Percentiles rank a stretch among this genome's conserved stretches.
Conservation (phyloP, 2,329 filamentous ascomycete species). For the Stemphylium beticola region DNA sequence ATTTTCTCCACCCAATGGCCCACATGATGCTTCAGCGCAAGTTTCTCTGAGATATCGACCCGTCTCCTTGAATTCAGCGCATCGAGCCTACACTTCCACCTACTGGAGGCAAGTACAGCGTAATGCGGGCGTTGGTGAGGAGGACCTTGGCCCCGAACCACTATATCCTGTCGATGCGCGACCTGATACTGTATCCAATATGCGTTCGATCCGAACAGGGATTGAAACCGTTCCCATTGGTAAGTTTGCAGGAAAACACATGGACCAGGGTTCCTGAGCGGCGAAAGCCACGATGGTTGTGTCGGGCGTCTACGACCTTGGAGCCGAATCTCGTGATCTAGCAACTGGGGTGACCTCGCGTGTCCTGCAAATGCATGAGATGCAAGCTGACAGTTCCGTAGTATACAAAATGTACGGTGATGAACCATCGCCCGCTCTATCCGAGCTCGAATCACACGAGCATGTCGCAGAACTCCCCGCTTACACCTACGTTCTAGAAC, state of each 20-base stretch:
- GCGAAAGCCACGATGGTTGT: too few relatives aligned
- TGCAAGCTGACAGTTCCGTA: too few relatives aligned
- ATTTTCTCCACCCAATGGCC: background rate
- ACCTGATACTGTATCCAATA: background rate
- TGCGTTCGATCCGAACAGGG: background rate
- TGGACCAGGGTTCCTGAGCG: too few relatives aligned
- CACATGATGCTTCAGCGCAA: background rate
- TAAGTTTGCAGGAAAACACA: background rate
- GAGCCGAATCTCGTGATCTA: too few relatives aligned
- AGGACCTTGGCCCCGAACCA: background rate
- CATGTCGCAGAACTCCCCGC: background rate
- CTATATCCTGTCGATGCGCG: background rate
- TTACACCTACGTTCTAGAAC: background rate
- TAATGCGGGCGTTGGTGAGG: background rate
- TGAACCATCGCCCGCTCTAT: too few relatives aligned
- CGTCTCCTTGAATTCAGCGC: background rate
- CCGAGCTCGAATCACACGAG: background rate
- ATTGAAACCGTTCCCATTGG: background rate
- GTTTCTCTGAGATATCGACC: background rate
- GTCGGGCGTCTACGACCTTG: too few relatives aligned
- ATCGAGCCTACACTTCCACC: background rate
- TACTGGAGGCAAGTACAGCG: constrained; percentile 2
- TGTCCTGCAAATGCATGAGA: too few relatives aligned
- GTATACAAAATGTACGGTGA: too few relatives aligned
- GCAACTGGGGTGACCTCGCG: too few relatives aligned